Percentiles rank a stretch among this genome's conserved stretches.
These are phyloP conservation scores for Hapsidospora chrysogenum DNA, from an alignment of 495 filamentous ascomycete genomes.

Conservation along the genomic window DNA sequence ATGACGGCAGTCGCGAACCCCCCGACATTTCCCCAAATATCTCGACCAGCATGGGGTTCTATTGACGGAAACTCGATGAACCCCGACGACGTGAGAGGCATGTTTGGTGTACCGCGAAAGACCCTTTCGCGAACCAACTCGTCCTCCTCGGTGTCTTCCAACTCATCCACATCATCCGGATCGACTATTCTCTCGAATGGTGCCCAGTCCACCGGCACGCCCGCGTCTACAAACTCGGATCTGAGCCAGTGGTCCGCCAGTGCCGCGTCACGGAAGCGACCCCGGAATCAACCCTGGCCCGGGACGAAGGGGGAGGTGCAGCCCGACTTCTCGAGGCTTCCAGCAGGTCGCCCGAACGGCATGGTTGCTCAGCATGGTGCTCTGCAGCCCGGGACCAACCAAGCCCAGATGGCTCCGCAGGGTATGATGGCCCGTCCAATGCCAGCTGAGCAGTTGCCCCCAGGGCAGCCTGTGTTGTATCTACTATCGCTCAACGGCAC, in stretches of 20 bases:
- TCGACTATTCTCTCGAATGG: slow-evolving; percentile 33
- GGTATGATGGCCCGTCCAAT: slow-evolving; percentile 30
- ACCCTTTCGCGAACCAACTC: slow-evolving; percentile 73
- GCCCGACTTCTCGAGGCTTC: slow-evolving; percentile 26
- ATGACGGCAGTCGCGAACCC: slow-evolving; percentile 98
- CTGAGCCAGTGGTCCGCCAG: slow-evolving; percentile 27
- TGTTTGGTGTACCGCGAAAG: slow-evolving; percentile 68
- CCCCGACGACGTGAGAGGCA: slow-evolving; percentile 70
- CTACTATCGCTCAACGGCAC: slow-evolving; percentile 81
- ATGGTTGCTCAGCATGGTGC: slow-evolving; percentile 25
- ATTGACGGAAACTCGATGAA: slow-evolving; percentile 70
- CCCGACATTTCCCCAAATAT: slow-evolving; percentile 63
- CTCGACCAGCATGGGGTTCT: slow-evolving; percentile 49
- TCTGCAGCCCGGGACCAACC: slow-evolving; percentile 49
- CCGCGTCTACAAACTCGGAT: slow-evolving; percentile 24
- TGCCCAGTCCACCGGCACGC: slow-evolving; percentile 19
- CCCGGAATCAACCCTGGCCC: slow-evolving; percentile 51
- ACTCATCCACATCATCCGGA: slow-evolving; percentile 44
- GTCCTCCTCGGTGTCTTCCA: slow-evolving; percentile 66
- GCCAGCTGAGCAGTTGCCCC: slow-evolving; percentile 21
- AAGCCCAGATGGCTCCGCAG: slow-evolving; percentile 18
- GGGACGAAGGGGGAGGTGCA: slow-evolving; percentile 24
- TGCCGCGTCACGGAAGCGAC: slow-evolving; percentile 45
- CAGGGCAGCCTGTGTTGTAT: slow-evolving; percentile 57
- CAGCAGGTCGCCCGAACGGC: slow-evolving; percentile 37